Base-by-base conservation (phyloP, 225 moss, liverwort and hornwort species). In the Bryoerythrophyllum caledonicum region DNA sequence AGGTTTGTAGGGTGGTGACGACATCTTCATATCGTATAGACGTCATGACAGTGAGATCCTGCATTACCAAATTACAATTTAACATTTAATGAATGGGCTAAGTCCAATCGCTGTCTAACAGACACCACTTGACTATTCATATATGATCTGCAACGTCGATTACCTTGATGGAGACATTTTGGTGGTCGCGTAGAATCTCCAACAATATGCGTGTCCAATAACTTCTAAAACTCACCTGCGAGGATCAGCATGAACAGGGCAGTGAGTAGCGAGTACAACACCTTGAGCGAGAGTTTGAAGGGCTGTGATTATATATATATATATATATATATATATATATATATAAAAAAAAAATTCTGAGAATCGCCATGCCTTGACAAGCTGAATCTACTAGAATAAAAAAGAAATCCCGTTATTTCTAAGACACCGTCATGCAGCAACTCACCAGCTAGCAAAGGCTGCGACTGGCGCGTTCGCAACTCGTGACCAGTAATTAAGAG, bases 141-240 rank as follows among this genome's bases (percentile, higher is more conserved):
- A 49, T 56, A 23, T 44, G n/a, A 64, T 63, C 34, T 60, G 23
- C 65, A 62, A 48, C 44, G 69, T 71, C 56, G 62, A 28, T 67
- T 76, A 94, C 94, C 92, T 94, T 94, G 57, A 96, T 96, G 52
- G 94, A 92, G 43, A 96, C 84, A 78, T 94, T 96, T 32, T 89
- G 88, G 82, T 88, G 89, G 80, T 96, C 94, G 64, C 89, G 87
- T 67, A 94, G 82, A 83, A 94, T 90, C 70, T 96, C 94, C 63
- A 94, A 63, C 65, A 94, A 82, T 44, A 92, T 87, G 52, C 94
- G 83, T 27, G 90, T 94, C 94, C 96, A 96, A 82, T 96, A 96
- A 82, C 96, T 94, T 75, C 94, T 84, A 70, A 94, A 96, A 81
- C 96, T 96, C 57, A 96, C 94, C 94, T 94, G 91, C 68, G 73